phyloP scores from a whole-genome alignment of 140 eudicot species.

The Cichorium intybus region DNA sequence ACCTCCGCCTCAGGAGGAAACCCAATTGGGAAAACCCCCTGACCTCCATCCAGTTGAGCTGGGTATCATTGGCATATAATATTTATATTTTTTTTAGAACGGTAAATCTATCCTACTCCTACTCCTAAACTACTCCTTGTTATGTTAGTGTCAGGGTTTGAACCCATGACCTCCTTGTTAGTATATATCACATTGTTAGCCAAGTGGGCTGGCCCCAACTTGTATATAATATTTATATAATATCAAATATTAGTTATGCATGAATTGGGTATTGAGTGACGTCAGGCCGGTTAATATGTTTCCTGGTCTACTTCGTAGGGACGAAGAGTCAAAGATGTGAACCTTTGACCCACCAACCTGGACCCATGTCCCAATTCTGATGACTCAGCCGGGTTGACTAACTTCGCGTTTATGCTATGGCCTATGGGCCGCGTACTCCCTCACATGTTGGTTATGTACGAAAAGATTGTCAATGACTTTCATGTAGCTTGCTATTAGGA shows the following conservation, averaged over 20 bases:
- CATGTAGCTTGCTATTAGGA: neutral
- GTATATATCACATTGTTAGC: too few relatives aligned
- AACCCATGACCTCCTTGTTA: neutral
- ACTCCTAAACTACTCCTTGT: too few relatives aligned
- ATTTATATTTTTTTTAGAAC: too few relatives aligned
- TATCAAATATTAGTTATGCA: neutral
- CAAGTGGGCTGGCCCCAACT: too few relatives aligned
- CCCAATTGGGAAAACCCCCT: too few relatives aligned
- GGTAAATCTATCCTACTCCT: too few relatives aligned
- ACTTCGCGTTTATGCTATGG: slow-evolving; percentile 18
- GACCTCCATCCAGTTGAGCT: too few relatives aligned
- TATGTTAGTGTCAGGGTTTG: too few relatives aligned
- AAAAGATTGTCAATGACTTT: slow-evolving; percentile 11
- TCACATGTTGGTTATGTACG: slow-evolving; percentile 23
- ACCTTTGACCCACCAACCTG: slow-evolving; percentile 32
- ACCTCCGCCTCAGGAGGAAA: too few relatives aligned
- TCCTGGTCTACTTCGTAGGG: slow-evolving; percentile 20
- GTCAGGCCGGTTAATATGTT: slow-evolving; percentile 33
- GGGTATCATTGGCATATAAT: too few relatives aligned
- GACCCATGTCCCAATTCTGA: slow-evolving; percentile 21
- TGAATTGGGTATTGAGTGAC: slow-evolving; percentile 10
- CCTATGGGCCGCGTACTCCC: slow-evolving; percentile 6
- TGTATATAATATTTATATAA: too few relatives aligned
- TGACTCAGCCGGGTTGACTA: slow-evolving; percentile 24
- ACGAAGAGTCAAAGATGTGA: slow-evolving; percentile 31